phyloP scores from a whole-genome alignment of 306 rosid genomes.

The Purshia tridentata region DNA sequence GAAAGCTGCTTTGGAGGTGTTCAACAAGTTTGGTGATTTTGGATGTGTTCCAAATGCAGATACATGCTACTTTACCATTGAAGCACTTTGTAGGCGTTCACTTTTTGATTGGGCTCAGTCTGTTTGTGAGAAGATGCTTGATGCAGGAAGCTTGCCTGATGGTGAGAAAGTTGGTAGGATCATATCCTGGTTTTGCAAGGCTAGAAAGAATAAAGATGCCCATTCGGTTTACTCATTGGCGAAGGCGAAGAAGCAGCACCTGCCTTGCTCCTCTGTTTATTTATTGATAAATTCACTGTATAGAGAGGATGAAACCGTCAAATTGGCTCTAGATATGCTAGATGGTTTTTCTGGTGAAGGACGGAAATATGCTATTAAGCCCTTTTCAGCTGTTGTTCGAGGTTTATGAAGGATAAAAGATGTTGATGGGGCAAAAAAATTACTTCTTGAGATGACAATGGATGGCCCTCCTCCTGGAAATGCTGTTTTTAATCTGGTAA shows the following conservation, averaged over 20 bases:
- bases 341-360: conserved; percentile 45
- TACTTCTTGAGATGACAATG: conserved; percentile 59
- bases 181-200: conserved; percentile 69
- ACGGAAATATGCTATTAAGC: conserved; percentile 53
- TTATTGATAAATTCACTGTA: conserved; percentile 47
- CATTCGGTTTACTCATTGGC: conserved; percentile 51
- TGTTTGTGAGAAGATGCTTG: conserved; percentile 60
- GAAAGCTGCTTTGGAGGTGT: conserved; percentile 60
- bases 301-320: conserved; percentile 49
- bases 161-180: conserved; percentile 60
- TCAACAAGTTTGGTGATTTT: conserved; percentile 49
- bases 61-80: conserved; percentile 52
- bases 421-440: conserved; percentile 48
- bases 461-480: conserved; percentile 85
- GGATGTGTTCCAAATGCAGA: conserved; percentile 58
- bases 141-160: conserved; percentile 42
- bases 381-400: conserved; percentile 52
- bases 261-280: conserved; percentile 32
- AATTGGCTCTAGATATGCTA: conserved; percentile 53
- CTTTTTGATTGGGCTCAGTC: conserved; percentile 53
- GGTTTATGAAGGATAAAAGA: conserved; percentile 66
- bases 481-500: conserved; percentile 65
- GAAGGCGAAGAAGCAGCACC: conserved; percentile 39
- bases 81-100: conserved; percentile 57
- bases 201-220: conserved; percentile 46